Evolutionary conservation across 331 rosid species (phyloP).

Genomic region (Rosa hybrid): DNA sequence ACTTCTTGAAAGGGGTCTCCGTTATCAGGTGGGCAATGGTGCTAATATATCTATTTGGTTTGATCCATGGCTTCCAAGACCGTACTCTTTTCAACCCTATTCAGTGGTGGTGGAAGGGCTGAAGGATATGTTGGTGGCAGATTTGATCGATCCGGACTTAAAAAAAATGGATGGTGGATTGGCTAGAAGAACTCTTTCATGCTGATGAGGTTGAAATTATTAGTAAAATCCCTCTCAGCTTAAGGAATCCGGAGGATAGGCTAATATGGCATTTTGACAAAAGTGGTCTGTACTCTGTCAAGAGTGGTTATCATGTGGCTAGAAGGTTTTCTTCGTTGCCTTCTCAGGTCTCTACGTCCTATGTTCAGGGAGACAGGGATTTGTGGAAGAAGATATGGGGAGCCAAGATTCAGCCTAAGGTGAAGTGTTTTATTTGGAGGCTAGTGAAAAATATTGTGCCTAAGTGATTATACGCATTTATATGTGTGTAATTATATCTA

Average conservation of each 20-base stretch:
- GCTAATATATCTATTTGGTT: not conserved
- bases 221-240: not conserved
- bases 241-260: too few species aligned
- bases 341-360: not conserved
- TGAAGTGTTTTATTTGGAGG: not conserved
- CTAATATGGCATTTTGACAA: too few species aligned
- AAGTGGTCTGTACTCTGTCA: too few species aligned
- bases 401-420: not conserved
- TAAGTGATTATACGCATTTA: too few species aligned
- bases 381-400: too few species aligned
- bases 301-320: too few species aligned
- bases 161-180: not conserved
- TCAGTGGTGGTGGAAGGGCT: not conserved
- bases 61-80: not conserved
- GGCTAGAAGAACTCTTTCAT: not conserved
- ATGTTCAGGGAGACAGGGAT: too few species aligned
- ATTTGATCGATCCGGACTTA: not conserved
- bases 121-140: not conserved
- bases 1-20: not conserved
- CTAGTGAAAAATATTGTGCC: not conserved
- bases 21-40: not conserved
- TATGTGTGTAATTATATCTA: too few species aligned
- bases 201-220: not conserved
- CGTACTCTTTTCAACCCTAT: not conserved
- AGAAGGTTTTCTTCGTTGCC: too few species aligned